Base-by-base conservation (phyloP, 2,329 filamentous ascomycete genomes). In the Fusarium sp. region DNA sequence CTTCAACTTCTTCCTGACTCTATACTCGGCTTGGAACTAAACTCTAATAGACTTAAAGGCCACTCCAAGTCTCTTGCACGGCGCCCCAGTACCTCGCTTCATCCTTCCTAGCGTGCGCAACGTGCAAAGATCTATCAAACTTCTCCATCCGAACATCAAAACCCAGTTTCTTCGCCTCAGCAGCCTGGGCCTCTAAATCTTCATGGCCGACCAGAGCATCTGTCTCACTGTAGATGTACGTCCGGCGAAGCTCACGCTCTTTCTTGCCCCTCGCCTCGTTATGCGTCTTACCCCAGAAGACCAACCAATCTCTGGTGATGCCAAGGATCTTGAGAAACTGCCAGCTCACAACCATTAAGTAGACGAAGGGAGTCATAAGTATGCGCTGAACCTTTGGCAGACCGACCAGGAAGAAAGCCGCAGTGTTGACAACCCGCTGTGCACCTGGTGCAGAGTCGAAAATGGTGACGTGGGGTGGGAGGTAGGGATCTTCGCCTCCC, bases 391-490 rank as follows among this genome's bases (percentile, higher is more conserved):
- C 12, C 1, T 34, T 42, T 3, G 59, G 21, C 4, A 65, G 14
- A 1, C 64, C 47, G 4, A 63, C 44, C 19, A 38, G 20, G 23
- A 60, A 49, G 42, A 61, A 65, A 0, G 59, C 59, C 6, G 34
- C 50, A 2, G 47, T 26, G 12, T 23, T 45, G 2, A 20, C 7
- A 7, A 49, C 12, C 1, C 42, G 42, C 7, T 38, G 40, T 9
- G 30, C 46, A 15, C 64, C 46, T 1, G 64, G 59, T 15, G 43
- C 43, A 30, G 65, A 67, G 32, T 67, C 64, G 4, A 65, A 53
- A 2, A 68, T n/a, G 15, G 23, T 47, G 26, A 47, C 46, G 12
- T 65, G 55, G 6, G 30, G 34, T 1, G 64, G 59, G 5, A 65
- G 49, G 38, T 52, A 53, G 0, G 42, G 46, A 9, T 47, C 47